These are phyloP conservation scores for Nigrospora oryzae DNA, from an alignment of 2,329 filamentous ascomycete genomes.

Conservation along the genomic window DNA sequence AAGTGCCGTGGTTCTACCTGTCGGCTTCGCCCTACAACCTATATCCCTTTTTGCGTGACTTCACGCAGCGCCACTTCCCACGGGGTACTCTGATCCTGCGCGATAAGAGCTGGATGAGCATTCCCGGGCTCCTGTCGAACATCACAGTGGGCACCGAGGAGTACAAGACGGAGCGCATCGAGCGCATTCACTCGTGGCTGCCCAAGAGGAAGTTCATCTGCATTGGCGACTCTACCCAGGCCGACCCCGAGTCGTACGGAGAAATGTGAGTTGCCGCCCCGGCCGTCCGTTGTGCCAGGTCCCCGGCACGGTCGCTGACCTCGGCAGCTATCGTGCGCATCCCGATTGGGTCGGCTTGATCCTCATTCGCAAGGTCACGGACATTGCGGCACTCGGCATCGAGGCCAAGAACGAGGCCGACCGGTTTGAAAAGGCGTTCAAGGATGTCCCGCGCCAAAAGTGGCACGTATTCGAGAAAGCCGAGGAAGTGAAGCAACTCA, in stretches of 20 bases:
- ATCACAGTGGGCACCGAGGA: constrained; percentile 73
- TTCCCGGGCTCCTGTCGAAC: constrained; percentile 69
- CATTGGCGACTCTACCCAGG: constrained; percentile 87
- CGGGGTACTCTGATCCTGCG: constrained; percentile 76
- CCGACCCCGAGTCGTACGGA: constrained; percentile 83
- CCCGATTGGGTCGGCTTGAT: constrained; percentile 76
- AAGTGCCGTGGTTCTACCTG: constrained; percentile 83
- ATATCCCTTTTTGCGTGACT: constrained; percentile 75
- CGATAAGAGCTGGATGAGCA: constrained; percentile 78
- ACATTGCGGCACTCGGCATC: constrained; percentile 62
- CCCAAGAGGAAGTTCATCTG: constrained; percentile 72
- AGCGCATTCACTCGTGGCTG: constrained; percentile 70
- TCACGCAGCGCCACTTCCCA: constrained; percentile 60
- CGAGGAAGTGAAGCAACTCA: too few relatives aligned
- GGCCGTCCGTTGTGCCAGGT: background rate
- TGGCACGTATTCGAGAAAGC: constrained; percentile 84
- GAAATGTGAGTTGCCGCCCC: constrained; percentile 50
- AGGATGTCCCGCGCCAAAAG: constrained; percentile 55
- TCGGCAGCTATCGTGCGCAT: constrained; percentile 47
- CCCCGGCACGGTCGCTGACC: constrained; percentile 2
- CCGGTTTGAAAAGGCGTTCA: constrained; percentile 78
- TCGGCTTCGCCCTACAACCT: constrained; percentile 92
- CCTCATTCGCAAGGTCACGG: constrained; percentile 75
- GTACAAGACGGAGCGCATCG: constrained; percentile 78
- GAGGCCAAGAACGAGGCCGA: constrained; percentile 63